Conservation (phyloP, 306 rosid species). For the Elaeagnus macrophylla region DNA sequence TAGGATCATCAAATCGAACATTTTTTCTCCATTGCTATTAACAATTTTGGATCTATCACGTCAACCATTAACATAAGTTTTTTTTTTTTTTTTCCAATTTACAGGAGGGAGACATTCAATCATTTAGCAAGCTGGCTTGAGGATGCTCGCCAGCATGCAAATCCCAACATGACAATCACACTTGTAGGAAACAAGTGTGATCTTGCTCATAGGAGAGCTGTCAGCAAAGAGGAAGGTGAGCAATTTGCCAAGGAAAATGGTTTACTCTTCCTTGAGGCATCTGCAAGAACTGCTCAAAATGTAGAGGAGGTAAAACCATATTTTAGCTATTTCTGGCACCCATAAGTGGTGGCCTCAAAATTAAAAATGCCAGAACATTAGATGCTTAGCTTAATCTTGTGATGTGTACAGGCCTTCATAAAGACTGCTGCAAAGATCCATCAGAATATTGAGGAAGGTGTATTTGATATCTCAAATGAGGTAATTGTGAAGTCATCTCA, state of each 20-base stretch:
- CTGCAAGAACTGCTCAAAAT: slow-evolving; percentile 92
- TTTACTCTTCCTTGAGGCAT: slow-evolving; percentile 87
- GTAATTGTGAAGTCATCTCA: slow-evolving; percentile 27
- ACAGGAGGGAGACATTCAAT: slow-evolving; percentile 90
- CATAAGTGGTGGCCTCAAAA: background rate
- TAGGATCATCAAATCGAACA: no score
- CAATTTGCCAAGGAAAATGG: slow-evolving; percentile 96
- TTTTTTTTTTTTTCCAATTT: slow-evolving; percentile 6
- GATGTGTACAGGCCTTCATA: slow-evolving; percentile 57
- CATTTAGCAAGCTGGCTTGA: slow-evolving; percentile 89
- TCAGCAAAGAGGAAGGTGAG: slow-evolving; percentile 95
- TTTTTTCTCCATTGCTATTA: background rate
- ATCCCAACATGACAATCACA: slow-evolving; percentile 90
- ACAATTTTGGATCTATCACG: slow-evolving; percentile 1
- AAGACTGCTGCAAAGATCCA: slow-evolving; percentile 84
- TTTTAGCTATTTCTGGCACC: slow-evolving; percentile 1
- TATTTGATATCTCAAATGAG: slow-evolving; percentile 89
- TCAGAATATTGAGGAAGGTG: slow-evolving; percentile 88
- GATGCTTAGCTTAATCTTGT: background rate
- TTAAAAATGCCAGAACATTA: background rate
- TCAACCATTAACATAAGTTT: slow-evolving; percentile 10
- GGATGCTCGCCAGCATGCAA: slow-evolving; percentile 98
- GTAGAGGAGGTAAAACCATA: slow-evolving; percentile 75
- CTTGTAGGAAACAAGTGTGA: slow-evolving; percentile 88
- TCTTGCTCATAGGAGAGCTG: slow-evolving; percentile 87